Evolutionary conservation across 371 early-diverging fungal species (phyloP).

Genomic region (Haplosporangium sp.): DNA sequence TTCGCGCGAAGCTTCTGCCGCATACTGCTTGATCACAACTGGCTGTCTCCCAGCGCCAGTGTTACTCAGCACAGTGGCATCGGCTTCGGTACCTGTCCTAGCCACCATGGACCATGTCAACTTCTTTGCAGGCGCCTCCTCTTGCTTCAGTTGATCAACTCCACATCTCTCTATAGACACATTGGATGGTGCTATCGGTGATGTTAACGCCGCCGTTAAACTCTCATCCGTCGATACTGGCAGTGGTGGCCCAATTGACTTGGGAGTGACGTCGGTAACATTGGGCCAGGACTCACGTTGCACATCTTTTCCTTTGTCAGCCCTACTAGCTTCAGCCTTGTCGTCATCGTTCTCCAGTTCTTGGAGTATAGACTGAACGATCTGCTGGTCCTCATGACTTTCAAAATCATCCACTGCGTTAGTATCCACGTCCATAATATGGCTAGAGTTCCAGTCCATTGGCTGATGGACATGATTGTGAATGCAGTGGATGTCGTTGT

Average conservation of each 20-base stretch:
- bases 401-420: neutral
- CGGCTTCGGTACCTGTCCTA: constrained; percentile 16
- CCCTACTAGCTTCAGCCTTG: neutral
- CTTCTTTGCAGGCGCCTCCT: constrained; percentile 6
- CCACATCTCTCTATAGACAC: too few relatives aligned
- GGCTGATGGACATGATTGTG: constrained; percentile 13
- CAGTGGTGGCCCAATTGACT: neutral
- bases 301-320: neutral
- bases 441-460: constrained; percentile 17
- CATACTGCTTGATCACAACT: constrained; percentile 33
- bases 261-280: neutral
- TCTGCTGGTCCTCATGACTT: constrained; percentile 32
- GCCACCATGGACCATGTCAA: constrained; percentile 54
- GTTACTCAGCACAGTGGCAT: neutral
- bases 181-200: too few relatives aligned
- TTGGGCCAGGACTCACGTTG: constrained; percentile 24
- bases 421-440: constrained; percentile 36
- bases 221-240: neutral
- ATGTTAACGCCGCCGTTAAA: too few relatives aligned
- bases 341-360: constrained; percentile 29
- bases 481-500: neutral
- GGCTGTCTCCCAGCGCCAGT: constrained; percentile 6
- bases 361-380: constrained; percentile 36
- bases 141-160: neutral
- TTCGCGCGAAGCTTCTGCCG: constrained; percentile 12